Conservation (phyloP, 495 filamentous ascomycete genomes). For the Poronia punctata region DNA sequence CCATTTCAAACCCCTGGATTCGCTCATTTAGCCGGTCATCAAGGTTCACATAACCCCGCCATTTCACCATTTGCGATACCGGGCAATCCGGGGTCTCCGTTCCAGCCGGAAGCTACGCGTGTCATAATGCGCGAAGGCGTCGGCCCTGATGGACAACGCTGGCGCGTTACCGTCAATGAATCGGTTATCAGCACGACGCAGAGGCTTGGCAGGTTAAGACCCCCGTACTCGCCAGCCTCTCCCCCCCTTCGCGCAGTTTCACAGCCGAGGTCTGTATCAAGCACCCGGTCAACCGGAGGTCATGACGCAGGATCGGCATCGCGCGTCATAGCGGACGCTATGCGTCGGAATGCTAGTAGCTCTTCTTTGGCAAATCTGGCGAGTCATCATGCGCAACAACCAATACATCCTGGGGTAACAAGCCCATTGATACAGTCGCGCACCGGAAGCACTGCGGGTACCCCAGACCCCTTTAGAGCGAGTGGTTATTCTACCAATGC, state of each 20-base stretch:
- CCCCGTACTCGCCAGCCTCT: constrained; percentile 11
- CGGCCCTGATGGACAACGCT: constrained; percentile 25
- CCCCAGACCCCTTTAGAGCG: constrained; percentile 33
- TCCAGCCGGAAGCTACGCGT: constrained; percentile 7
- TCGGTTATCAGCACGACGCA: neutral
- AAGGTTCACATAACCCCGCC: constrained; percentile 5
- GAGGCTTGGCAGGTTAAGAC: constrained; percentile 11
- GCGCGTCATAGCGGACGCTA: constrained; percentile 36
- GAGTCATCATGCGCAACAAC: constrained; percentile 23
- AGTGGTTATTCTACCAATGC: constrained; percentile 13
- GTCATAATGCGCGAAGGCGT: constrained; percentile 22
- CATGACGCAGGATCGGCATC: constrained; percentile 31
- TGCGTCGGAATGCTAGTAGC: constrained; percentile 42
- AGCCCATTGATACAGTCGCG: constrained; percentile 33
- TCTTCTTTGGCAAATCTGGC: constrained; percentile 31
- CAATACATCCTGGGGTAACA: constrained; percentile 35
- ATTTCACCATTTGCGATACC: constrained; percentile 14
- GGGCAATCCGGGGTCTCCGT: constrained; percentile 15
- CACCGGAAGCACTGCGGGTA: constrained; percentile 32
- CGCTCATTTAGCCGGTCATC: constrained; percentile 1
- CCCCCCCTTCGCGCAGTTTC: neutral
- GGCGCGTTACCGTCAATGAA: constrained; percentile 26
- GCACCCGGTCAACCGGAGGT: constrained; percentile 18
- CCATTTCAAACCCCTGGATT: constrained; percentile 1
- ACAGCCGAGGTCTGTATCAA: constrained; percentile 12